phyloP scores from a whole-genome alignment of 2,329 filamentous ascomycete species.

The Pseudogymnoascus verrucosus region DNA sequence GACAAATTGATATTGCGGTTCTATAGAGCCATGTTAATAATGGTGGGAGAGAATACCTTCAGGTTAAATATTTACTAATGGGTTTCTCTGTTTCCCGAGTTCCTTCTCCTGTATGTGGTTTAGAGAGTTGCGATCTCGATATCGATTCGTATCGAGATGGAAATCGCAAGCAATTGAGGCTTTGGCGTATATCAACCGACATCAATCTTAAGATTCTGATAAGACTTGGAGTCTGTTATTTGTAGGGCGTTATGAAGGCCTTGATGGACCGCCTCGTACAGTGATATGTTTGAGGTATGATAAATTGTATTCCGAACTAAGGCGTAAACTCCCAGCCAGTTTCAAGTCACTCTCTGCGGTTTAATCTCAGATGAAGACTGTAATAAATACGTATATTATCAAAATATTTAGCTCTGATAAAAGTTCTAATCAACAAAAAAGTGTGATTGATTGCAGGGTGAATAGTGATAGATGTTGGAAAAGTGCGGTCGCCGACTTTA shows the following conservation, averaged over 20 bases:
- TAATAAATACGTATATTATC: not conserved
- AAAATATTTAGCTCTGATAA: not conserved
- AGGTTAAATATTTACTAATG: constrained; percentile 19
- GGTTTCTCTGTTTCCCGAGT: constrained; percentile 27
- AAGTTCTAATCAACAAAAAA: too few species aligned
- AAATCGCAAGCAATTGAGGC: constrained; percentile 44
- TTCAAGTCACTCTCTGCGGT: not conserved
- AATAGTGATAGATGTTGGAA: not conserved
- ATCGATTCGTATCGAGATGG: constrained; percentile 47
- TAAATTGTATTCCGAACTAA: not conserved
- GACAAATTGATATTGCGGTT: constrained; percentile 30
- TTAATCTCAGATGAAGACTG: not conserved
- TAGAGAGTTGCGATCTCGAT: constrained; percentile 48
- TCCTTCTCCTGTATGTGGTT: constrained; percentile 45
- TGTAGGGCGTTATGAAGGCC: not conserved
- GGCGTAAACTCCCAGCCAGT: not conserved
- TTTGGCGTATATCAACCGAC: constrained; percentile 50
- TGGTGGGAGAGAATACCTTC: not conserved
- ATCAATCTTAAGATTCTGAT: constrained; percentile 36
- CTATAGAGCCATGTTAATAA: constrained; percentile 16
- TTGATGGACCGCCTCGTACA: not conserved
- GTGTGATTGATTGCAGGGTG: not conserved
- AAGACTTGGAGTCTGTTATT: not conserved
- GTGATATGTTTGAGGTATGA: not conserved
- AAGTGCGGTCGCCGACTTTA: not conserved